Evolutionary conservation across 176 grass and related monocot species (phyloP), one percentile per base, ranked within the genome.

Genomic region (Oryza coarctata): DNA sequence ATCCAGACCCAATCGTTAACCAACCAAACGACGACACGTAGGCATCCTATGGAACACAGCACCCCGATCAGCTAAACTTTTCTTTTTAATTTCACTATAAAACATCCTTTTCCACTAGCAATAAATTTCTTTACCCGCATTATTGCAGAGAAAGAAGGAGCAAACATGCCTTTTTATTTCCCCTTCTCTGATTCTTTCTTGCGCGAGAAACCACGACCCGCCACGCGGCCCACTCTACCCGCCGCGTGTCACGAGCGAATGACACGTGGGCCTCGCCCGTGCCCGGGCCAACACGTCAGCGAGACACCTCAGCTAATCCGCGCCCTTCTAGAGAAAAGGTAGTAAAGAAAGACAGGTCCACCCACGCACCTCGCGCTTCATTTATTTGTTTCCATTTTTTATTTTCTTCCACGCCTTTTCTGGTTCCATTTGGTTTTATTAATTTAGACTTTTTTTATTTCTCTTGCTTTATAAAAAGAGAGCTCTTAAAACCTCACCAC

Each of bases 281-380:
- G 0, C 9, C 9, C 1, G 50, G 50, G 50, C 67, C 88, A 0
- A 73, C 83, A 65, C 44, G 78, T 82, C 88, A 85, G 43, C 0
- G 5, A 0, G 14, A 47, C 34, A 82, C 41, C 65, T 76, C 44
- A 0, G 3, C 55, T 60, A 1, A 0, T 3, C 32, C 29, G 7
- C 0, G 27, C 17, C 17, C 39, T 64, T 85, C 64, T 76, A 0
- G 71, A 71, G 40, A 81, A 81, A 43, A 70, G 30, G n/a, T n/a
- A 33, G 18, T 4, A 1, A 18, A 5, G 13, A 9, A 2, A 20
- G 77, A 89, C 87, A 86, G 83, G 52, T 84, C 87, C 87, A 89
- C 4, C 28, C n/a, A 13, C 82, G 76, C 76, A 79, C 61, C 6
- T 63, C 17, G 22, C 12, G 39, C 27, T 14, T 18, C 27, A 74